phyloP scores from a whole-genome alignment of 2,329 filamentous ascomycete genomes.

The Corinectria fuckeliana region DNA sequence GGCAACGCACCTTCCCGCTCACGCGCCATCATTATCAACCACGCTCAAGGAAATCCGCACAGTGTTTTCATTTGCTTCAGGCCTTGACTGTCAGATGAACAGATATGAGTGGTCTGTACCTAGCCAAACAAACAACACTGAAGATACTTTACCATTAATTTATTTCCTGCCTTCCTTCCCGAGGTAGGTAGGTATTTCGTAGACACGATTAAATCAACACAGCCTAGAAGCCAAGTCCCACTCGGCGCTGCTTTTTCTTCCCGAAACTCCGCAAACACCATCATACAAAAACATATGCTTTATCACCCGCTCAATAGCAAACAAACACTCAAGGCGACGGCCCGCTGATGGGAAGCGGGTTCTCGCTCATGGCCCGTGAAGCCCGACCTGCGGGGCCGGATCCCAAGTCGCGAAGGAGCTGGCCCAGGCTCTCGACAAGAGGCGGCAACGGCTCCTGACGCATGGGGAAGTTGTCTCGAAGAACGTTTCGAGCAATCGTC shows the following conservation, averaged over 20 bases:
- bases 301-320: not conserved
- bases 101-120: not conserved
- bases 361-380: conserved; percentile 11
- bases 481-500: conserved; percentile 21
- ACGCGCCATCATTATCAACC: not conserved
- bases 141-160: too few relatives aligned
- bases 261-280: conserved; percentile 30
- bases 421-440: conserved; percentile 29
- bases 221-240: not conserved
- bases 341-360: not conserved
- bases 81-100: not conserved
- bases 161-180: too few relatives aligned
- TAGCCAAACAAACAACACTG: not conserved
- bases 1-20: not conserved
- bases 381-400: conserved; percentile 6
- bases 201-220: not conserved
- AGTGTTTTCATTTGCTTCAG: not conserved
- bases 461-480: conserved; percentile 31
- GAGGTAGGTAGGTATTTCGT: too few relatives aligned
- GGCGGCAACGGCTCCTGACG: conserved; percentile 29
- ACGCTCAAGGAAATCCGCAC: not conserved
- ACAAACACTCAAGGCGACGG: not conserved
- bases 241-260: conserved; percentile 11
- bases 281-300: not conserved
- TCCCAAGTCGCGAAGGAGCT: conserved; percentile 27